A percentile compares a stretch with the other conserved stretches of the same genome.
Evolutionary conservation across 306 rosid genomes (phyloP).

Genomic region (Malus orientalis): DNA sequence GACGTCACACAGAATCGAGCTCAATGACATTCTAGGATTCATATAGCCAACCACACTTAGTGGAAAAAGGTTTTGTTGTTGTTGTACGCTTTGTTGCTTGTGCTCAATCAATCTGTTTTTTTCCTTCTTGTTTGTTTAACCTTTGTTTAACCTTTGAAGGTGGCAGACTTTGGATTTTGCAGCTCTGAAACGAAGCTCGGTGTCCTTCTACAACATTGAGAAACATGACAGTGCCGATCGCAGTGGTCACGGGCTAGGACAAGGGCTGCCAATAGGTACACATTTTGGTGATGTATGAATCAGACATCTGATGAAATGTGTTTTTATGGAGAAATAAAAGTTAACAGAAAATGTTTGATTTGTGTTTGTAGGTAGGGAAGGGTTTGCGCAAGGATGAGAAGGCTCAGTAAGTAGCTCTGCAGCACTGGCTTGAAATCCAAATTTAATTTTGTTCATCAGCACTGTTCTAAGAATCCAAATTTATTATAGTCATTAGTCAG

Average conservation of each 20-base stretch:
- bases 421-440: conserved; percentile 42
- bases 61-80: too few relatives aligned
- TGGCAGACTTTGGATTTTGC: conserved; percentile 51
- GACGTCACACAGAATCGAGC: too few relatives aligned
- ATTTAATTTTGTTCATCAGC: neutral
- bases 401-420: conserved; percentile 49
- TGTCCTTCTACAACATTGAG: conserved; percentile 36
- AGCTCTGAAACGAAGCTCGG: conserved; percentile 35
- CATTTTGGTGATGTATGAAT: neutral
- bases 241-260: conserved; percentile 42
- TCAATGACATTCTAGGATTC: too few relatives aligned
- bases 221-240: conserved; percentile 39
- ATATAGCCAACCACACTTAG: too few relatives aligned
- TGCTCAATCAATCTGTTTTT: neutral
- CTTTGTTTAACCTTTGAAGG: conserved; percentile 21
- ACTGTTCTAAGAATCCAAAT: neutral
- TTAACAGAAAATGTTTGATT: neutral
- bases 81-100: too few relatives aligned
- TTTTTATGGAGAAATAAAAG: neutral
- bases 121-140: neutral
- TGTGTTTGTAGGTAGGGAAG: conserved; percentile 35
- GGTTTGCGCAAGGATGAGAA: conserved; percentile 43
- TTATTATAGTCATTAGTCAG: neutral
- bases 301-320: neutral
- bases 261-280: conserved; percentile 41